Percentiles rank a stretch among this genome's conserved stretches.
Evolutionary conservation across 1,139 yeast genomes (phyloP).

Genomic region (Nadsonia starkeyi-henricii): DNA sequence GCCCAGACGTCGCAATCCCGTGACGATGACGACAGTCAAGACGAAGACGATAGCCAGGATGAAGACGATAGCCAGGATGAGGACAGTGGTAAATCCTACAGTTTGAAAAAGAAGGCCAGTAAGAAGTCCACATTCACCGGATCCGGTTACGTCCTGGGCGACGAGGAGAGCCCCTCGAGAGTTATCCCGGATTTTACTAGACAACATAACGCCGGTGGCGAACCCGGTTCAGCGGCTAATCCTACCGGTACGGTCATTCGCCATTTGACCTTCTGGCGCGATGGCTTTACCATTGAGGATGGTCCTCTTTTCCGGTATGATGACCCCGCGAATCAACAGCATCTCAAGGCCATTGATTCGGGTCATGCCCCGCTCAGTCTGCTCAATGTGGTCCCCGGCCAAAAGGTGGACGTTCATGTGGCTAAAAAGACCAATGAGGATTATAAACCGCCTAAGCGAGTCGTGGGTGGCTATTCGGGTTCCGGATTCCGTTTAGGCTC

Average conservation of each 20-base stretch:
- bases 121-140: slow-evolving; percentile 41
- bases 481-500: slow-evolving; percentile 83
- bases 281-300: slow-evolving; percentile 90
- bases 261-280: slow-evolving; percentile 87
- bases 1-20: slow-evolving; percentile 31
- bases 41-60: slow-evolving; percentile 22
- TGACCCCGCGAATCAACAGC: slow-evolving; percentile 71
- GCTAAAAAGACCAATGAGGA: slow-evolving; percentile 69
- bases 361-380: slow-evolving; percentile 90
- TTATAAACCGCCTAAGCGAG: slow-evolving; percentile 56
- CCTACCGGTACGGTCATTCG: slow-evolving; percentile 20
- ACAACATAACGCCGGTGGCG: slow-evolving; percentile 7
- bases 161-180: slow-evolving; percentile 22
- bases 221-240: slow-evolving; percentile 6
- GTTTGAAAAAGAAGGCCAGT: slow-evolving; percentile 1
- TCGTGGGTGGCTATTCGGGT: slow-evolving; percentile 64
- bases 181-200: slow-evolving; percentile 10
- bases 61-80: slow-evolving; percentile 25
- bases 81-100: slow-evolving; percentile 1
- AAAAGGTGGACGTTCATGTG: slow-evolving; percentile 93
- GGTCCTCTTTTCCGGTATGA: slow-evolving; percentile 79
- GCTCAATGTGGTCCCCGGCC: slow-evolving; percentile 74
- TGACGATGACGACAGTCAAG: slow-evolving; percentile 20
- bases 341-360: slow-evolving; percentile 64
- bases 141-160: slow-evolving; percentile 72